Base-by-base conservation (phyloP, 2,329 filamentous ascomycete genomes). In the Paramyrothecium roridum region DNA sequence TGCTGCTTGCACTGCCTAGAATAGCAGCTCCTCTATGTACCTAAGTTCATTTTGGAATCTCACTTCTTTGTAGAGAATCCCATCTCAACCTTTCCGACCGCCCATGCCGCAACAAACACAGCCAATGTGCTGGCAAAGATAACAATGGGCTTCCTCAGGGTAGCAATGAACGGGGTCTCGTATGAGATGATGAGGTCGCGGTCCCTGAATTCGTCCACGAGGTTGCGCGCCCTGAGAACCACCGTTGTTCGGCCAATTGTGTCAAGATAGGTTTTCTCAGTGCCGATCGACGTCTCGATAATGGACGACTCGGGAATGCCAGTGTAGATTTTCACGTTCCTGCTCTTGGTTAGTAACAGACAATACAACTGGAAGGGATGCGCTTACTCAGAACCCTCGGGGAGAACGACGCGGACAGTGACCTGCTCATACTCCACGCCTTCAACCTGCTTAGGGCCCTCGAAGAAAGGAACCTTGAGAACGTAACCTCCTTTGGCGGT, bases 231-330 rank as follows among this genome's bases (percentile, higher is more conserved):
- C 58, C 88, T 89, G 66, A 99, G 80, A 52, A 83, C 87, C 57
- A 99, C 80, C 0, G 87, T 83, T 1, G 93, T 96, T 60, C 95
- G 90, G 58, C 95, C 95, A 33, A 93, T 66, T 0, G 95, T 98
- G 73, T 99, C 95, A 76, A 99, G 89, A 75, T 92, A 99, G 0
- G 93, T 97, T 73, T 87, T 88, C 76, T 95, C 85, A n/a, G 88
- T 74, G 60, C 81, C 83, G 19, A 85, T 70, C 2, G 72, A 70
- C 23, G 84, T 82, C 50, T 81, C 79, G 50, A 85, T 78, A 54
- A 95, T 79, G 43, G 82, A 77, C 7, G 78, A 78, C 20, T 74
- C 70, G 1, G 93, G 92, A 33, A 96, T 79, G 4, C 84, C 82
- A 53, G 91, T 91, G 60, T 84, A 79, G 67, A 88, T 93, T 70